Evolutionary conservation across 2,329 filamentous ascomycete genomes (phyloP).

Genomic region (Tolypocladium tropicale): DNA sequence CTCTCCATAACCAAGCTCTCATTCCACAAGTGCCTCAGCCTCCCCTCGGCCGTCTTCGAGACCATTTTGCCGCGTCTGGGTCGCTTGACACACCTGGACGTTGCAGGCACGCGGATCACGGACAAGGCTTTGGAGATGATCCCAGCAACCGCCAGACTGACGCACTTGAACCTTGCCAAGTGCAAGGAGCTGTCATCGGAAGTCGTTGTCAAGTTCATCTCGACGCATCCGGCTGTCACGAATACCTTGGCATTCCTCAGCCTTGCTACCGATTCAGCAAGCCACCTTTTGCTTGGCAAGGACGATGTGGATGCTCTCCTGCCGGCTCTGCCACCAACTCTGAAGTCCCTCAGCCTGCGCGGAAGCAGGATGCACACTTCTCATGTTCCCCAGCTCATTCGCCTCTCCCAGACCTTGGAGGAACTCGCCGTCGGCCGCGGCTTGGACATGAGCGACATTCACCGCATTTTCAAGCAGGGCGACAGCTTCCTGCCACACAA

Average conservation of each 20-base stretch:
- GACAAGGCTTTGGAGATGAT: constrained; percentile 61
- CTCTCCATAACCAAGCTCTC: constrained; percentile 58
- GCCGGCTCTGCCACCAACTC: constrained; percentile 51
- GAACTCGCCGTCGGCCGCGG: constrained; percentile 65
- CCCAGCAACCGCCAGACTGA: constrained; percentile 60
- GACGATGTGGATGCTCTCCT: constrained; percentile 56
- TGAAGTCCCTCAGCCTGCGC: constrained; percentile 66
- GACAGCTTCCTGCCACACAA: constrained; percentile 38
- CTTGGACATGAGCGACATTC: constrained; percentile 54
- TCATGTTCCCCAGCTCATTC: constrained; percentile 54
- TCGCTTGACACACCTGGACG: constrained; percentile 65
- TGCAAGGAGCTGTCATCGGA: constrained; percentile 60
- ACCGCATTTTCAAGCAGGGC: constrained; percentile 49
- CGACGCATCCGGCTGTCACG: constrained; percentile 58
- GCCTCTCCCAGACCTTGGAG: constrained; percentile 59
- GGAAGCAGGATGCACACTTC: constrained; percentile 58
- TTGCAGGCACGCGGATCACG: constrained; percentile 69
- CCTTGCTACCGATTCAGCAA: constrained; percentile 60
- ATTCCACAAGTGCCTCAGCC: constrained; percentile 67
- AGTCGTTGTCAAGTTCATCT: constrained; percentile 59
- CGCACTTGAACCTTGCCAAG: constrained; percentile 69
- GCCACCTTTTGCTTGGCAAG: constrained; percentile 59
- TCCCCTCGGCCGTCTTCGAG: constrained; percentile 58
- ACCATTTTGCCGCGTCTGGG: constrained; percentile 59
- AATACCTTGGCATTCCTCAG: constrained; percentile 60